phyloP scores from a whole-genome alignment of 2,329 filamentous ascomycete genomes.

The Fusarium poae region DNA sequence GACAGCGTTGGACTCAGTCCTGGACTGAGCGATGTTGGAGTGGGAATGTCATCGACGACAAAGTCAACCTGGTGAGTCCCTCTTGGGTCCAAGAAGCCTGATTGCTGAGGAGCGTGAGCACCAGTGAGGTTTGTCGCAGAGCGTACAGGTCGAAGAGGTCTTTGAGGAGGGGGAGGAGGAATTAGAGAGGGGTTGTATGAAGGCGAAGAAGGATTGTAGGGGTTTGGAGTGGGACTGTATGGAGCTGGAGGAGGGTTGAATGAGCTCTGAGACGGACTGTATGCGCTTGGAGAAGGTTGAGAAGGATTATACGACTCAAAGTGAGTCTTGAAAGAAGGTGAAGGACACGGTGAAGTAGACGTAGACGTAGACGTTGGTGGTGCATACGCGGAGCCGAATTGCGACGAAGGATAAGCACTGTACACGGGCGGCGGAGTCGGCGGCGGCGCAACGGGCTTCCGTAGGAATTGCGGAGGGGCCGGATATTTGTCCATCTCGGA shows the following conservation, averaged over 20 bases:
- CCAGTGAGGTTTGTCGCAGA: conserved; percentile 46
- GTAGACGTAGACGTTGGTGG: neutral
- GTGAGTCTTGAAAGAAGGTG: conserved; percentile 5
- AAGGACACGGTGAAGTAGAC: conserved; percentile 2
- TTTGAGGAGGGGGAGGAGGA: conserved; percentile 36
- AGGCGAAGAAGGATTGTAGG: neutral
- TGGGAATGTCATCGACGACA: conserved; percentile 44
- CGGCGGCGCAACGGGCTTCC: conserved; percentile 33
- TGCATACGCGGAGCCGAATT: conserved; percentile 12
- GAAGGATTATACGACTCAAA: neutral
- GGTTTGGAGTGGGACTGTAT: neutral
- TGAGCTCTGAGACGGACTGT: neutral
- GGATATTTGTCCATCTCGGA: conserved; percentile 25
- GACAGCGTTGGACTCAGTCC: conserved; percentile 29
- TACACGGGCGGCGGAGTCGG: conserved; percentile 33
- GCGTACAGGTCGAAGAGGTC: conserved; percentile 45
- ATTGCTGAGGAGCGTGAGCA: conserved; percentile 41
- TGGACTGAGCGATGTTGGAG: conserved; percentile 29
- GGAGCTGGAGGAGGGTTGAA: neutral
- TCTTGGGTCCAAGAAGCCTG: conserved; percentile 37
- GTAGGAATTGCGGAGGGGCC: conserved; percentile 24
- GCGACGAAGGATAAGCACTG: conserved; percentile 22
- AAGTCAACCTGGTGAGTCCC: conserved; percentile 43
- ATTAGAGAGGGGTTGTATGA: conserved; percentile 27
- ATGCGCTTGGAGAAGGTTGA: neutral